Percentiles rank a stretch among this genome's conserved stretches.
These are phyloP conservation scores for Pulveroboletus frians DNA, from an alignment of 768 basidiomycete species.

Conservation along the genomic window DNA sequence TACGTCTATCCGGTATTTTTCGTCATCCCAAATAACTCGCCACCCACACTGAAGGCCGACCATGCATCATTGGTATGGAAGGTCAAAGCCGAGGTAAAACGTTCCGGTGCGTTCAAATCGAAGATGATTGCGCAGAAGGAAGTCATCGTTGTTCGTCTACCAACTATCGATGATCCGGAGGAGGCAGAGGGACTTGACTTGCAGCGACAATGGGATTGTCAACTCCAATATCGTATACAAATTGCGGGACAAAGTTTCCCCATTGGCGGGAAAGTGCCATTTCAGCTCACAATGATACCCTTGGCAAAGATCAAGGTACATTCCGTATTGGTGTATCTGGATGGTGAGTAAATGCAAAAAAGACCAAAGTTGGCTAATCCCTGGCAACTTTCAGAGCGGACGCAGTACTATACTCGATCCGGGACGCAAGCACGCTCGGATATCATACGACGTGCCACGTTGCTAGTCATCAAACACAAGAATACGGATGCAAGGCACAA, in stretches of 20 bases:
- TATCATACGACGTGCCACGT: slow-evolving; percentile 50
- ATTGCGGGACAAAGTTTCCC: slow-evolving; percentile 72
- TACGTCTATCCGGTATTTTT: slow-evolving; percentile 96
- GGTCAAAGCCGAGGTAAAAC: slow-evolving; percentile 76
- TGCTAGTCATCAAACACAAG: slow-evolving; percentile 55
- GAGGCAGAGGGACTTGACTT: slow-evolving; percentile 77
- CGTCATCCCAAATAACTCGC: slow-evolving; percentile 70
- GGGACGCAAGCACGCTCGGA: slow-evolving; percentile 68
- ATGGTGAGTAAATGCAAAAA: slow-evolving; percentile 53
- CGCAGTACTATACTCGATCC: slow-evolving; percentile 73
- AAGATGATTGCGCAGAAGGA: slow-evolving; percentile 68
- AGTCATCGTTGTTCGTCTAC: slow-evolving; percentile 68
- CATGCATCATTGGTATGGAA: slow-evolving; percentile 76
- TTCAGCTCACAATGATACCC: slow-evolving; percentile 79
- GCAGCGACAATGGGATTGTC: slow-evolving; percentile 87
- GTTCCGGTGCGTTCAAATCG: slow-evolving; percentile 71
- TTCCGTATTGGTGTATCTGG: slow-evolving; percentile 64
- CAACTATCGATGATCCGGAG: slow-evolving; percentile 45
- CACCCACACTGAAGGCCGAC: slow-evolving; percentile 70
- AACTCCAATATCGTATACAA: slow-evolving; percentile 76
- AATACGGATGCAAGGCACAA: slow-evolving; percentile 41
- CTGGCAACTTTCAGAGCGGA: slow-evolving; percentile 45
- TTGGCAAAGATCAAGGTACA: slow-evolving; percentile 79
- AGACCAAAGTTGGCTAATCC: background rate
- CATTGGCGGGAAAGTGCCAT: slow-evolving; percentile 76